Evolutionary conservation across 1,139 yeast species (phyloP), one percentile per base, ranked within the genome.

Genomic region (Nakaseomyces delphensis): DNA sequence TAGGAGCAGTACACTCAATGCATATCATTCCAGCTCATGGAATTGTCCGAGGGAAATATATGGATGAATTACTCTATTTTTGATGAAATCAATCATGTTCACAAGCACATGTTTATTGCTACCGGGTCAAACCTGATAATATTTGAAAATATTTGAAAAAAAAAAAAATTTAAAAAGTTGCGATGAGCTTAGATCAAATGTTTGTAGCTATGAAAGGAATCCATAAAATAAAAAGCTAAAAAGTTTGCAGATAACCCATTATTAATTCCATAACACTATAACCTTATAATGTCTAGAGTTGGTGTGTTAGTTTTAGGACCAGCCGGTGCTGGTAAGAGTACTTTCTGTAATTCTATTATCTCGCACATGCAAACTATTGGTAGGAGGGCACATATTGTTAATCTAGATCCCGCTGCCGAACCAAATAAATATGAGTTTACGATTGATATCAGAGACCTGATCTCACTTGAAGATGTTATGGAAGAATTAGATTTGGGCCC

Each of bases 241-340:
- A n/a, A n/a, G n/a, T n/a, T n/a, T n/a, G n/a, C n/a, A n/a, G n/a
- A n/a, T n/a, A n/a, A n/a, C n/a, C n/a, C n/a, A n/a, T n/a, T n/a
- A n/a, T n/a, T n/a, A n/a, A n/a, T n/a, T n/a, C n/a, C n/a, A n/a
- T n/a, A n/a, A n/a, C n/a, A n/a, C n/a, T n/a, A n/a, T n/a, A 10
- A 23, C 10, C 10, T 7, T 7, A 10, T 23, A 4, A 91, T 91
- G 98, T 86, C 96, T 3, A 71, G 96, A 65, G 95, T 87, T 1
- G 98, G 97, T 45, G 93, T 87, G n/a, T 67, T 91, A 51, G 95
- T 91, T 2, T 65, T 91, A 51, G 98, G 98, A 1, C 98, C 98
- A 13, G 98, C 98, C 0, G 98, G 98, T 29, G 97, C 83, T 11
- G 98, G 98, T 9, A 91, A 81, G 64, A 77, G 87, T 40, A 86